Conservation (phyloP, 2,329 filamentous ascomycete genomes). For the Colletotrichum sp. region DNA sequence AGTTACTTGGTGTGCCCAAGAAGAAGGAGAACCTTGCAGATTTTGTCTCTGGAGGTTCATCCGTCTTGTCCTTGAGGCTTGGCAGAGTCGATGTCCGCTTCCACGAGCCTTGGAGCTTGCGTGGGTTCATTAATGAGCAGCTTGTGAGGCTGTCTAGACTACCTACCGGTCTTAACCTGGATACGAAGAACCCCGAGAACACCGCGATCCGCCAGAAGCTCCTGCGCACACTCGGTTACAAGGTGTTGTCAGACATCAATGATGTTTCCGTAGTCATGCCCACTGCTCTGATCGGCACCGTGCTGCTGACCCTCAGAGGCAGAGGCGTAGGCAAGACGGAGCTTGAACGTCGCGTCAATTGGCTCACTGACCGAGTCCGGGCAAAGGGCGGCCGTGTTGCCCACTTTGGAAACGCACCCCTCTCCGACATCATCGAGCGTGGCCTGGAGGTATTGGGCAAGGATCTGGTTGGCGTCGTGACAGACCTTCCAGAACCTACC, state of each 20-base stretch:
- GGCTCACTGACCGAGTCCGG: constrained; percentile 82
- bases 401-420: constrained; percentile 84
- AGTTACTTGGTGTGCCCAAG: constrained; percentile 92
- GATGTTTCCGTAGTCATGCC: constrained; percentile 97
- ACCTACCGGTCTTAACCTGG: constrained; percentile 50
- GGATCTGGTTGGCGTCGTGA: constrained; percentile 81
- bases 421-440: constrained; percentile 83
- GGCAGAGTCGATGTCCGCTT: constrained; percentile 95
- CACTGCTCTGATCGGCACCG: constrained; percentile 92
- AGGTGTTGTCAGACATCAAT: constrained; percentile 93
- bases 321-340: constrained; percentile 90
- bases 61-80: constrained; percentile 84
- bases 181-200: constrained; percentile 52
- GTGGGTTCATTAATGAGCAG: constrained; percentile 81
- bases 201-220: constrained; percentile 71
- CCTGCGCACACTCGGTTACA: constrained; percentile 87
- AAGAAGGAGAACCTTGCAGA: constrained; percentile 92
- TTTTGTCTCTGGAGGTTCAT: constrained; percentile 85
- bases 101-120: constrained; percentile 93
- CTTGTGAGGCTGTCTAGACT: constrained; percentile 61
- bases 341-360: constrained; percentile 84
- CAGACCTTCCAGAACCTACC: constrained; percentile 85
- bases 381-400: constrained; percentile 91
- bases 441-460: constrained; percentile 91
- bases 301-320: constrained; percentile 87